These are phyloP conservation scores for Talinum fruticosum DNA, from an alignment of 148 eudicot genomes.

Conservation along the genomic window DNA sequence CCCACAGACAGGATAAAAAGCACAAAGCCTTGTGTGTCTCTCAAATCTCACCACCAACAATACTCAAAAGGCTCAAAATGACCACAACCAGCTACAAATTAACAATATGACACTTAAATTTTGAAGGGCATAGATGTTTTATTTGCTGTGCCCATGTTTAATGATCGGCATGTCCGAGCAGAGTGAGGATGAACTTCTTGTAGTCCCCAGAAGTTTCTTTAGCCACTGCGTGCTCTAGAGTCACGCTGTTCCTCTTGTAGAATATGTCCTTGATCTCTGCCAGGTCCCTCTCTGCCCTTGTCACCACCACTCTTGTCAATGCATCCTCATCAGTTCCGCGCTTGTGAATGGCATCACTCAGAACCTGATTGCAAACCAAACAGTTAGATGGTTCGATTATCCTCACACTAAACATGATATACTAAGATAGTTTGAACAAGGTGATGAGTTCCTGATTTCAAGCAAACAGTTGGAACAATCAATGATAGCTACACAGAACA, in stretches of 20 bases:
- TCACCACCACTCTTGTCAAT: constrained; percentile 65
- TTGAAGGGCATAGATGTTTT: too few species aligned
- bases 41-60: too few species aligned
- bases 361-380: constrained; percentile 56
- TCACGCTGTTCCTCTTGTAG: constrained; percentile 64
- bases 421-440: constrained; percentile 1
- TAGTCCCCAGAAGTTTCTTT: constrained; percentile 68
- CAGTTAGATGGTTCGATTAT: too few species aligned
- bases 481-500: not conserved
- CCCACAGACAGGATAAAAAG: too few species aligned
- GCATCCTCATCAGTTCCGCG: constrained; percentile 66
- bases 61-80: too few species aligned
- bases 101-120: too few species aligned
- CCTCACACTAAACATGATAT: constrained; percentile 58
- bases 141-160: constrained; percentile 1
- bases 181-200: constrained; percentile 63
- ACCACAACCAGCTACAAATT: too few species aligned
- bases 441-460: constrained; percentile 51
- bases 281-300: constrained; percentile 74
- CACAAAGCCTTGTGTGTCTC: too few species aligned
- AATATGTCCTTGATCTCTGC: constrained; percentile 50
- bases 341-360: constrained; percentile 53
- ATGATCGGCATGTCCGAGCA: constrained; percentile 53
- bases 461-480: not conserved
- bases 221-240: constrained; percentile 52